A percentile compares a stretch with the other conserved stretches of the same genome.
Conservation (phyloP, 306 rosid genomes). For the Lagenaria siceraria region DNA sequence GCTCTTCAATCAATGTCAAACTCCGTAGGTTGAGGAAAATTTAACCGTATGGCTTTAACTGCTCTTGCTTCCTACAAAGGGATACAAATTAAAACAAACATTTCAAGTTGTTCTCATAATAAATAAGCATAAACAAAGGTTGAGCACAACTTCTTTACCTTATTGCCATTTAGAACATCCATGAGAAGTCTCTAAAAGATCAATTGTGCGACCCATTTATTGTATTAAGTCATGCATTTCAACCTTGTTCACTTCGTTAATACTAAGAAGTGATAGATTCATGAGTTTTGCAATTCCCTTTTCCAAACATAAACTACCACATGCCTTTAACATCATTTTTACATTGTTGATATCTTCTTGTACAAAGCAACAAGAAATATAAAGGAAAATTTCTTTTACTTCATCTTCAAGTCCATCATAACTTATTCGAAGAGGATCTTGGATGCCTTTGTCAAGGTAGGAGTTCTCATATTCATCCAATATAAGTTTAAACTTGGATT, state of each 20-base stretch:
- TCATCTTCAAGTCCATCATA: background rate
- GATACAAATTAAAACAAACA: too few relatives aligned
- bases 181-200: background rate
- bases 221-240: slow-evolving; percentile 13
- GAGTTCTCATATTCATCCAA: slow-evolving; percentile 7
- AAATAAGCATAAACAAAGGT: too few relatives aligned
- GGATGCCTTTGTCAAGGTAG: slow-evolving; percentile 12
- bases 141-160: background rate
- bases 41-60: background rate
- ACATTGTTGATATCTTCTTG: slow-evolving; percentile 2
- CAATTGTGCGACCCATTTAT: slow-evolving; percentile 28
- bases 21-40: background rate
- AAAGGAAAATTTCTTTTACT: slow-evolving; percentile 19
- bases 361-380: slow-evolving; percentile 25
- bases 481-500: background rate
- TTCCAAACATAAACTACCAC: too few relatives aligned
- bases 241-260: background rate
- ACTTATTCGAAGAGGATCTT: slow-evolving; percentile 9
- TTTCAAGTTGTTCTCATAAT: too few relatives aligned
- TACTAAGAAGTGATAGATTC: too few relatives aligned
- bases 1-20: background rate
- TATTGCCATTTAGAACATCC: background rate
- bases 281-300: too few relatives aligned
- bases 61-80: background rate
- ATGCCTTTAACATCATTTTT: slow-evolving; percentile 1